These are phyloP conservation scores for Daldinia vernicosa DNA, from an alignment of 495 filamentous ascomycete genomes.

Conservation along the genomic window DNA sequence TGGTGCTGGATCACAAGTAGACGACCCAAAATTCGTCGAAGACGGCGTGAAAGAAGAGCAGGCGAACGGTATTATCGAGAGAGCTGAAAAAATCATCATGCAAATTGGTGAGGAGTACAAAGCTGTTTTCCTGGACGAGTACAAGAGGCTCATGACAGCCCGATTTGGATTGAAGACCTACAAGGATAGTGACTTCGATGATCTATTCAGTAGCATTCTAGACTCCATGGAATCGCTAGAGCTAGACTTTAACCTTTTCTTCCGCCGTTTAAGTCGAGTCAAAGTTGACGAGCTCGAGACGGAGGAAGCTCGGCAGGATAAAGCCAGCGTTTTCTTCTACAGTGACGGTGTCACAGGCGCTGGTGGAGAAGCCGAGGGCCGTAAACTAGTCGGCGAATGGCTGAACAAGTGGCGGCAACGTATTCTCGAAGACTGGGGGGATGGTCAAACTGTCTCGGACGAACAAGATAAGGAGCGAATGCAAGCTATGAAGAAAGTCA, in stretches of 20 bases:
- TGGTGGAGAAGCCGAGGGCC: constrained; percentile 67
- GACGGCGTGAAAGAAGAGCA: constrained; percentile 75
- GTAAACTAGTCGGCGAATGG: constrained; percentile 75
- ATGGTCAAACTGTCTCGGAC: constrained; percentile 48
- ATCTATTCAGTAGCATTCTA: constrained; percentile 78
- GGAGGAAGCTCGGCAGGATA: constrained; percentile 63
- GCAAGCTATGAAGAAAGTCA: constrained; percentile 79
- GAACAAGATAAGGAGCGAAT: constrained; percentile 69
- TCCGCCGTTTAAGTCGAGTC: constrained; percentile 74
- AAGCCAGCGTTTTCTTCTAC: constrained; percentile 76
- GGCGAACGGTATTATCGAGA: constrained; percentile 72
- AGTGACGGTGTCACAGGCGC: constrained; percentile 66
- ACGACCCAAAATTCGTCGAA: constrained; percentile 72
- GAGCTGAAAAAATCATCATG: constrained; percentile 83
- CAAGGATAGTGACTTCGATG: constrained; percentile 77
- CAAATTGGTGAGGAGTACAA: constrained; percentile 85
- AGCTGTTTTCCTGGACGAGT: constrained; percentile 82
- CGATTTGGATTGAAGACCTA: constrained; percentile 76
- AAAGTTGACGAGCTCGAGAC: constrained; percentile 66
- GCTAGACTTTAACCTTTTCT: constrained; percentile 92
- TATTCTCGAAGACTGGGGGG: constrained; percentile 74
- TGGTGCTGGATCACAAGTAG: constrained; percentile 72
- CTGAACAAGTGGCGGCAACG: constrained; percentile 74
- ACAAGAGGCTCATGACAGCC: constrained; percentile 80
- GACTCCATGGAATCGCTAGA: constrained; percentile 81